phyloP scores from a whole-genome alignment of 208 protist species.

The Kentomonas sorsogonicus region DNA sequence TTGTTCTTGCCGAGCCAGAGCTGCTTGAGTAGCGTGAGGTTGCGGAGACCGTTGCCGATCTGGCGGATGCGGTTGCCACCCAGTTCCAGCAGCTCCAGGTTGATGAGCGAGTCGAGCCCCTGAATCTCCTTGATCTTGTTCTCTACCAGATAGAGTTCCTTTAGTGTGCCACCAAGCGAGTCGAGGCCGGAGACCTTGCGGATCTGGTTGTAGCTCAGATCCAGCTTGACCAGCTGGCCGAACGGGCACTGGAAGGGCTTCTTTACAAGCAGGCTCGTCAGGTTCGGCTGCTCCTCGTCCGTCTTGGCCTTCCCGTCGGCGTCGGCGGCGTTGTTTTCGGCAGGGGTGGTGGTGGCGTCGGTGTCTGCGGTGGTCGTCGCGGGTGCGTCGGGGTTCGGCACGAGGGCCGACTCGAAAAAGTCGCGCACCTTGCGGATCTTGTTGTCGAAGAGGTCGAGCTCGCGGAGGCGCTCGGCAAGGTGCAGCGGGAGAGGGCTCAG shows the following conservation, averaged over 20 bases:
- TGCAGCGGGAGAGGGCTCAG: constrained; percentile 63
- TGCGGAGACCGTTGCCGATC: constrained; percentile 62
- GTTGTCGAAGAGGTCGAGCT: constrained; percentile 92
- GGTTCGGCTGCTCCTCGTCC: not conserved
- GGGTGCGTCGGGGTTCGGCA: constrained; percentile 12
- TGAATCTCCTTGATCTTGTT: constrained; percentile 90
- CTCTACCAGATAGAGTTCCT: constrained; percentile 87
- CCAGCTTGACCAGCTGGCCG: constrained; percentile 58
- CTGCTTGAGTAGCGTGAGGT: constrained; percentile 58
- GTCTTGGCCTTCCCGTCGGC: not conserved
- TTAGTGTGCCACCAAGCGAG: constrained; percentile 56
- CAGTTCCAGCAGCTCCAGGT: constrained; percentile 83
- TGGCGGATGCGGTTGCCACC: constrained; percentile 84
- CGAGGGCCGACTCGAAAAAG: constrained; percentile 58
- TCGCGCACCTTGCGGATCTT: constrained; percentile 76
- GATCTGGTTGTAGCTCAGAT: constrained; percentile 91
- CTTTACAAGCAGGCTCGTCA: constrained; percentile 16
- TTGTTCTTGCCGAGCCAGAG: constrained; percentile 93
- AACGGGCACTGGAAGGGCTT: constrained; percentile 35
- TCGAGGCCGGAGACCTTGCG: constrained; percentile 67
- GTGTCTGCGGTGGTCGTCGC: constrained; percentile 3
- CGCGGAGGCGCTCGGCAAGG: constrained; percentile 47
- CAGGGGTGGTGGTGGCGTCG: no score
- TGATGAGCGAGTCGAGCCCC: constrained; percentile 68
- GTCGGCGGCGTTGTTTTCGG: not conserved